Conservation (phyloP, 2,329 filamentous ascomycete species). For the Neonectria faginata region DNA sequence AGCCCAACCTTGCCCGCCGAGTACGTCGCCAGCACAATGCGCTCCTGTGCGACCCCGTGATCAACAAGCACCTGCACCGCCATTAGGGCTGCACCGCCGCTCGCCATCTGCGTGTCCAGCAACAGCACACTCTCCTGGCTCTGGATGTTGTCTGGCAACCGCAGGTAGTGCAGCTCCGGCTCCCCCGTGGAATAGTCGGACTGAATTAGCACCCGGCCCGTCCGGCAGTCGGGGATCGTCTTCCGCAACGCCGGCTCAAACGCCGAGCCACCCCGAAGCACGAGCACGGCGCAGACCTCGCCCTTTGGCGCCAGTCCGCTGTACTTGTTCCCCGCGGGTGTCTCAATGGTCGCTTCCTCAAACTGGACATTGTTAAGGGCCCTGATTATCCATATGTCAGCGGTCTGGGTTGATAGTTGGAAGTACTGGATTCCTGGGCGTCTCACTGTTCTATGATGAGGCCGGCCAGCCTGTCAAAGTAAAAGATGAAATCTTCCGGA, state of each 20-base stretch:
- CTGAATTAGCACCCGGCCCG: slow-evolving; percentile 90
- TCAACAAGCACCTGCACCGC: slow-evolving; percentile 95
- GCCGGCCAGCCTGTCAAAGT: slow-evolving; percentile 91
- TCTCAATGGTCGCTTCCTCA: slow-evolving; percentile 71
- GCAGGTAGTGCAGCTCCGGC: slow-evolving; percentile 91
- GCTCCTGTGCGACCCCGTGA: slow-evolving; percentile 86
- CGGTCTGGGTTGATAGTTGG: not conserved
- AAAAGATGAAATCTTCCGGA: slow-evolving; percentile 95
- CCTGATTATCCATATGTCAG: slow-evolving; percentile 55
- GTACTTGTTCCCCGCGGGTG: slow-evolving; percentile 77
- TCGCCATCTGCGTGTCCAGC: slow-evolving; percentile 94
- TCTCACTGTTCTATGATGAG: slow-evolving; percentile 82
- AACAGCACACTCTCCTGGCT: slow-evolving; percentile 85
- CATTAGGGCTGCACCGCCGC: slow-evolving; percentile 88
- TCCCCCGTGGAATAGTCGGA: slow-evolving; percentile 87
- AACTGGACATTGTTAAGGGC: slow-evolving; percentile 84
- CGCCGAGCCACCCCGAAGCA: slow-evolving; percentile 88
- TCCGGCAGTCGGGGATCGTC: slow-evolving; percentile 92
- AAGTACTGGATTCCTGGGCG: not conserved
- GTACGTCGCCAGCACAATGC: slow-evolving; percentile 93
- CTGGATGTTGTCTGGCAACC: slow-evolving; percentile 79
- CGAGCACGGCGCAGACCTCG: slow-evolving; percentile 85
- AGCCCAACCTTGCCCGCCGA: slow-evolving; percentile 87
- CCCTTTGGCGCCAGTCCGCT: slow-evolving; percentile 77
- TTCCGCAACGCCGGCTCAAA: slow-evolving; percentile 90